Evolutionary conservation across 108 stramenopile genomes (phyloP).

Genomic region (Cyclostephanos tholiformis): DNA sequence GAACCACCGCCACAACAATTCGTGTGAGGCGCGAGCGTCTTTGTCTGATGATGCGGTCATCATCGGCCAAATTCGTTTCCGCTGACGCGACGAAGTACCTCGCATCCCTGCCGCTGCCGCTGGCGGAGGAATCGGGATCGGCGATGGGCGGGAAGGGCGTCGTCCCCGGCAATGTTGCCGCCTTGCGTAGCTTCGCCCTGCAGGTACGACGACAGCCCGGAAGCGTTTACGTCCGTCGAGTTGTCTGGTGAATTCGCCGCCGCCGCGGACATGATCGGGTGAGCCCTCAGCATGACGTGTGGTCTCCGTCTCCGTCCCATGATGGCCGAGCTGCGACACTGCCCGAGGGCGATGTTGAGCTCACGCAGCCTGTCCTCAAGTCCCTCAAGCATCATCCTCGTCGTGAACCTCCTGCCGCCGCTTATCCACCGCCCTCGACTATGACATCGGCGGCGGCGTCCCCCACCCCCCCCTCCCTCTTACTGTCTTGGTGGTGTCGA

Average conservation of each 20-base stretch:
- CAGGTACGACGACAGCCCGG: slow-evolving; percentile 58
- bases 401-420: slow-evolving; percentile 18
- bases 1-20: too few species aligned
- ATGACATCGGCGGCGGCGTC: too few species aligned
- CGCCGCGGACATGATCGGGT: slow-evolving; percentile 49
- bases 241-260: slow-evolving; percentile 7
- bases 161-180: slow-evolving; percentile 61
- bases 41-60: too few species aligned
- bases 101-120: too few species aligned
- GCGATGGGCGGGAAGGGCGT: slow-evolving; percentile 68
- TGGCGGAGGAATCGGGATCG: slow-evolving; percentile 28
- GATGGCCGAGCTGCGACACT: slow-evolving; percentile 59
- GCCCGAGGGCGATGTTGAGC: slow-evolving; percentile 75
- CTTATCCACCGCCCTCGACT: neutral
- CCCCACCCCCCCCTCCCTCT: slow-evolving; percentile 8
- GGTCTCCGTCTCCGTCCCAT: slow-evolving; percentile 63
- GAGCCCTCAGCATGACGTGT: slow-evolving; percentile 53
- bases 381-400: slow-evolving; percentile 45
- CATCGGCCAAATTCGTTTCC: too few species aligned
- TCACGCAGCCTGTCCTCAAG: slow-evolving; percentile 75
- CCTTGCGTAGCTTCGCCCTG: slow-evolving; percentile 78
- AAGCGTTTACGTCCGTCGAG: slow-evolving; percentile 58
- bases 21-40: too few species aligned
- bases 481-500: neutral
- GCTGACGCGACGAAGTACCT: too few species aligned